phyloP scores from a whole-genome alignment of 129 eudicot genomes.

The Flaveria brownii region DNA sequence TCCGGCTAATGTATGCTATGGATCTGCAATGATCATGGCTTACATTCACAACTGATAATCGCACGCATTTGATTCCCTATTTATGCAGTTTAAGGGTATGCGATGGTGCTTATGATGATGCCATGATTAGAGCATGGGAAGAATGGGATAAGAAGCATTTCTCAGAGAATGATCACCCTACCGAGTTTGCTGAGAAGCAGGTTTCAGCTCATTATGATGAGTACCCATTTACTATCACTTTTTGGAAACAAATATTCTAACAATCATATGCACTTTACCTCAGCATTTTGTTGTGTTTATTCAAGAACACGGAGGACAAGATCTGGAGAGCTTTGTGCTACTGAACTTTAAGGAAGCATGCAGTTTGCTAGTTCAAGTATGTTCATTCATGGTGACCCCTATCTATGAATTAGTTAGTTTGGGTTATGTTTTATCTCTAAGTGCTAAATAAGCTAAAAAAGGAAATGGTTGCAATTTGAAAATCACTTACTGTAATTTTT shows the following conservation, averaged over 20 bases:
- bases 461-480: background rate
- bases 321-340: slow-evolving; percentile 95
- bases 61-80: background rate
- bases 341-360: slow-evolving; percentile 73
- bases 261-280: slow-evolving; percentile 5
- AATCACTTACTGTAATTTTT: background rate
- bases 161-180: slow-evolving; percentile 94
- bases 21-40: background rate
- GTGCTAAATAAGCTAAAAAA: background rate
- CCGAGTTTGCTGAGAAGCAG: slow-evolving; percentile 79
- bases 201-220: slow-evolving; percentile 35
- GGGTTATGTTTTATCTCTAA: background rate
- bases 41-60: background rate
- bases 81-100: slow-evolving; percentile 77
- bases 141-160: slow-evolving; percentile 75
- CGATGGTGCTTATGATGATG: slow-evolving; percentile 74
- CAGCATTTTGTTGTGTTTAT: slow-evolving; percentile 88
- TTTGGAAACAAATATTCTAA: slow-evolving; percentile 5
- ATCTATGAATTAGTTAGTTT: background rate
- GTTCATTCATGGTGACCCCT: slow-evolving; percentile 16
- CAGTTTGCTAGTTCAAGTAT: slow-evolving; percentile 86
- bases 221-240: slow-evolving; percentile 3
- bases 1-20: background rate
- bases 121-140: slow-evolving; percentile 85
- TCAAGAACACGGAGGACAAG: slow-evolving; percentile 94